Evolutionary conservation across 2,329 filamentous ascomycete species (phyloP), one percentile per base, ranked within the genome.

Genomic region (Ceratocystis lukuohia): DNA sequence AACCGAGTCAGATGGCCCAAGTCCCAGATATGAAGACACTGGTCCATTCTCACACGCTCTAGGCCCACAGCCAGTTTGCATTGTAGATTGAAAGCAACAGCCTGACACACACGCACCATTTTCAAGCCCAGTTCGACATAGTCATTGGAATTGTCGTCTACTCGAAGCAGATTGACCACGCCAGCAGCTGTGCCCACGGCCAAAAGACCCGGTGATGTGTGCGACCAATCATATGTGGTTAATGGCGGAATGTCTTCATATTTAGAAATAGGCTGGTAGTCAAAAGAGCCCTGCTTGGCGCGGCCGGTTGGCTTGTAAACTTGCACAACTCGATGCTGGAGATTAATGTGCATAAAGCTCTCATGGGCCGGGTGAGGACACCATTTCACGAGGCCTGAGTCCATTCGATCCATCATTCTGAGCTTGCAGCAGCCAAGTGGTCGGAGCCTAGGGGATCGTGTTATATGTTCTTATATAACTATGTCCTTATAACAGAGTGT

Each of bases 1-100:
- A 80, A 76, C 56, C 75, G 78, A 22, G 79, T 81, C 61, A 84
- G 78, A 48, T 84, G 83, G 70, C 83, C 87, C 65, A 91, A 80
- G 74, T 95, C 89, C 83, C 89, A 94, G 37, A 94, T 86, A 71
- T 93, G 89, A 62, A 95, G 80, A 71, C 88, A 91, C 69, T 88
- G 84, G 72, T 94, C 90, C 75, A 89, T 91, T 41, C 90, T 83
- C 28, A 92, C 89, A 70, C 88, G 82, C 71, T 94, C 90, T 64
- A 94, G 78, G 1, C 88, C 90, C 33, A 91, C 88, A 8, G 89
- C 90, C 64, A 95, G 77, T 66, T 88, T 79, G 20, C 88, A 87
- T 4, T 79, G 80, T 2, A 83, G 85, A 72, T 86, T 93, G 76
- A 94, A 91, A 2, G 89, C 86, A 50, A 94, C 88, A 0, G 89